Base-by-base conservation (phyloP, 2,329 filamentous ascomycete species). In the Xylaria arbuscula region DNA sequence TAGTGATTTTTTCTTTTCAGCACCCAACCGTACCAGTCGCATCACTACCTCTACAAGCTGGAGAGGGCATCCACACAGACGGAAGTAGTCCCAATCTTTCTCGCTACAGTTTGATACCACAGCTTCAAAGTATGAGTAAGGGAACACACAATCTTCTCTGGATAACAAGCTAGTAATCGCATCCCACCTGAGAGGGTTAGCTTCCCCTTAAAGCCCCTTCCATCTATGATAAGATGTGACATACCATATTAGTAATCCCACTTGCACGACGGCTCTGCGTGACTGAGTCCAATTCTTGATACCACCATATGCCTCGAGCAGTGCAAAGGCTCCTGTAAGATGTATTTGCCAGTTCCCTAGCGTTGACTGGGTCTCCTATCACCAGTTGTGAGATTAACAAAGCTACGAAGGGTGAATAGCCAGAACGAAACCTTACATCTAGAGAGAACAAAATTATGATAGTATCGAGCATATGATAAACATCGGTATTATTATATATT, bases 81-180 rank as follows among this genome's bases (percentile, higher is more conserved):
- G 15, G 48, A 51, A 51, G 22, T 51, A 51, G 48, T 51, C 48
- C 48, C 19, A 51, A 3, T 13, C 48, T 28, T 51, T 28, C 22
- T 51, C 22, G 6, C 48, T 28, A 15, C 15, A 15, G 13, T 28
- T 51, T 15, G 22, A 51, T 28, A 51, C 22, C 11, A 28, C 22
- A 28, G 48, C 48, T 28, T 51, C 48, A 15, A 51, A 51, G 48
- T 51, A 51, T 28, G 48, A 51, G 10, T 51, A 51, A 17, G 48
- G 48, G 28, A 51, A 51, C 13, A 51, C 48, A 11, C 22, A 51
- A 28, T 28, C 48, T 22, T 51, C 48, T 28, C 48, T 51, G 0
- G 48, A 51, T 28, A 51, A 5, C 48, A 51, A 51, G 22, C 48
- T 51, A 19, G 13, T 51, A 32, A 51, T 51, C 6, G 48, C 48